Evolutionary conservation across 208 protist genomes (phyloP).

Genomic region (Leishmania tropica): DNA sequence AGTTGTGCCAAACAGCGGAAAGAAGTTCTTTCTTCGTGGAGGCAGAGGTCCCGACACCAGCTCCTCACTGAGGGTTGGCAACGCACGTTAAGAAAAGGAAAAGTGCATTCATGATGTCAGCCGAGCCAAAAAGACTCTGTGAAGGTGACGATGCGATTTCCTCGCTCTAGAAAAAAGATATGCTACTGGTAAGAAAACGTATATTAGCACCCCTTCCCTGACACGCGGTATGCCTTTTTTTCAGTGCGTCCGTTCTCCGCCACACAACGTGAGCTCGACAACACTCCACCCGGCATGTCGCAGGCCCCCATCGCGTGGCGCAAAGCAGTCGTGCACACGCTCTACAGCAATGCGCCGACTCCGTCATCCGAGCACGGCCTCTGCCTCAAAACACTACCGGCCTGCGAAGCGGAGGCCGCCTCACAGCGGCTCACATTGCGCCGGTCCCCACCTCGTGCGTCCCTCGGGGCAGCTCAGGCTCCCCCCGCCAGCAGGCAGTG

Average conservation of each 20-base stretch:
- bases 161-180: conserved; percentile 13
- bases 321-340: not conserved
- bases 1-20: conserved; percentile 7
- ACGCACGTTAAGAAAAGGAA: conserved; percentile 1
- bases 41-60: not conserved
- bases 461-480: not conserved
- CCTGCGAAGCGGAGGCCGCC: not conserved
- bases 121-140: not conserved
- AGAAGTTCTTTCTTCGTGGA: not conserved
- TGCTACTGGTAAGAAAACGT: conserved; percentile 22
- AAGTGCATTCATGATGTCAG: not conserved
- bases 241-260: not conserved
- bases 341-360: not conserved
- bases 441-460: not conserved
- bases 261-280: not conserved
- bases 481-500: not conserved
- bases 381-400: not conserved
- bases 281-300: not conserved
- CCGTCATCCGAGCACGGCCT: not conserved
- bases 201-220: not conserved
- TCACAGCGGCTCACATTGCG: not conserved
- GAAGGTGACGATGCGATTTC: conserved; percentile 1
- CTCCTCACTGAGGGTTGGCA: not conserved
- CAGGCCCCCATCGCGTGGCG: not conserved
- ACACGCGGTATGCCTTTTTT: not conserved